Conservation (phyloP, 257 asterid species). For the Capsicum baccatum region DNA sequence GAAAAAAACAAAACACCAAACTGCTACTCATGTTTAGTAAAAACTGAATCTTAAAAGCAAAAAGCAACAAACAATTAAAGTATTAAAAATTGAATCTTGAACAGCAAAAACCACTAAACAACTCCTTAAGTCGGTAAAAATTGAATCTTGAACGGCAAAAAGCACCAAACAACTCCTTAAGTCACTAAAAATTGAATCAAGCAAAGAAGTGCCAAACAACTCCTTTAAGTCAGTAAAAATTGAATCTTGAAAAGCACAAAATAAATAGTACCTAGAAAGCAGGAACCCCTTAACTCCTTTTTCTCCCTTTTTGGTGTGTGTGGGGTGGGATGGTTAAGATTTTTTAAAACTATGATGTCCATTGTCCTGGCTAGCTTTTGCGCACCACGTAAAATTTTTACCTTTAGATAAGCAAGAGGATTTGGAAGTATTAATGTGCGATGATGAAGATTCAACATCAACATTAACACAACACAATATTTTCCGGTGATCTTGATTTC, state of each 20-base stretch:
- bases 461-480: conserved; percentile 46
- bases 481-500: too few species aligned
- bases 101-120: too few species aligned
- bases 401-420: neutral
- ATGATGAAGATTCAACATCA: conserved; percentile 57
- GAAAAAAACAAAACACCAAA: too few species aligned
- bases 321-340: too few species aligned
- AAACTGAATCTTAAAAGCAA: too few species aligned
- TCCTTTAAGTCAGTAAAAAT: neutral
- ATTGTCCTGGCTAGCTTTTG: too few species aligned
- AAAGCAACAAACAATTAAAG: too few species aligned
- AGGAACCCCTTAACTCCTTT: neutral
- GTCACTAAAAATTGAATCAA: neutral
- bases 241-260: neutral
- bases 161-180: neutral
- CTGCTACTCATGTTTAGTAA: too few species aligned
- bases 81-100: too few species aligned
- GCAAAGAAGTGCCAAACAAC: neutral
- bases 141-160: neutral
- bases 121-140: too few species aligned
- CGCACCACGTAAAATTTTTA: too few species aligned
- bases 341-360: too few species aligned
- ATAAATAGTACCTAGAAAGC: neutral
- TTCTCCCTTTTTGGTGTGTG: neutral
- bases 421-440: conserved; percentile 50